A percentile compares a stretch with the other conserved stretches of the same genome.
Evolutionary conservation across 176 grass and related monocot genomes (phyloP).

Genomic region (Miscanthus lutarioriparius): DNA sequence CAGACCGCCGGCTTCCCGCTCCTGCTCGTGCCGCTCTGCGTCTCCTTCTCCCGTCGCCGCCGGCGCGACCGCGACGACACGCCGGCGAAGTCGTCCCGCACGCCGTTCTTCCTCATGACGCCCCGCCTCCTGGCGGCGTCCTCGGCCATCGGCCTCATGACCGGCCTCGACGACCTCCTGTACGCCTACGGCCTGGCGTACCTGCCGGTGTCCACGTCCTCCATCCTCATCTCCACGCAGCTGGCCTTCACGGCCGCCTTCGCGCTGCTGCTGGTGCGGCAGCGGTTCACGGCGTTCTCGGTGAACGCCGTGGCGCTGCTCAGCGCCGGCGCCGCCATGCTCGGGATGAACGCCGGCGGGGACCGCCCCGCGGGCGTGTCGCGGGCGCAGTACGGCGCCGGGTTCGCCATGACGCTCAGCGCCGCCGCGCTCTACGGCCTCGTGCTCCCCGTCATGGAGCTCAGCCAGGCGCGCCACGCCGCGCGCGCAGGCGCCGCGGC

Average conservation of each 20-base stretch:
- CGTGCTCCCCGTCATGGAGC: constrained; percentile 64
- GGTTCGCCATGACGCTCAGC: constrained; percentile 64
- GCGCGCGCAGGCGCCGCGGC: constrained; percentile 14
- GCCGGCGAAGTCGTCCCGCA: not conserved
- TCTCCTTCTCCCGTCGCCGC: constrained; percentile 45
- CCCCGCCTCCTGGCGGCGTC: constrained; percentile 47
- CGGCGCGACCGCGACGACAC: not conserved
- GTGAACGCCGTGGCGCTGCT: constrained; percentile 80
- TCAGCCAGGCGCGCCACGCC: constrained; percentile 61
- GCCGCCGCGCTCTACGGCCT: constrained; percentile 65
- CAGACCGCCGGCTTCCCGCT: constrained; percentile 69
- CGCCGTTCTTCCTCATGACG: constrained; percentile 50
- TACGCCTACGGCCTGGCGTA: constrained; percentile 68
- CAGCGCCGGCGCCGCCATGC: constrained; percentile 55
- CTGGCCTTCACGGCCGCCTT: constrained; percentile 83
- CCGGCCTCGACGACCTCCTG: constrained; percentile 61
- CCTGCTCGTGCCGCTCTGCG: constrained; percentile 53
- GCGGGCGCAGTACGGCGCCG: constrained; percentile 50
- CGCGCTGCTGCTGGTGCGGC: constrained; percentile 66
- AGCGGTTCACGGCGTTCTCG: constrained; percentile 70
- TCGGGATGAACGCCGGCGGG: constrained; percentile 53
- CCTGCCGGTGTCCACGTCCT: constrained; percentile 82
- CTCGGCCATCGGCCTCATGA: constrained; percentile 55
- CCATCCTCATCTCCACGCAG: constrained; percentile 76
- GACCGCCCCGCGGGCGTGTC: constrained; percentile 63